Base-by-base conservation (phyloP, 129 eudicot species). In the Flaveria linearis region DNA sequence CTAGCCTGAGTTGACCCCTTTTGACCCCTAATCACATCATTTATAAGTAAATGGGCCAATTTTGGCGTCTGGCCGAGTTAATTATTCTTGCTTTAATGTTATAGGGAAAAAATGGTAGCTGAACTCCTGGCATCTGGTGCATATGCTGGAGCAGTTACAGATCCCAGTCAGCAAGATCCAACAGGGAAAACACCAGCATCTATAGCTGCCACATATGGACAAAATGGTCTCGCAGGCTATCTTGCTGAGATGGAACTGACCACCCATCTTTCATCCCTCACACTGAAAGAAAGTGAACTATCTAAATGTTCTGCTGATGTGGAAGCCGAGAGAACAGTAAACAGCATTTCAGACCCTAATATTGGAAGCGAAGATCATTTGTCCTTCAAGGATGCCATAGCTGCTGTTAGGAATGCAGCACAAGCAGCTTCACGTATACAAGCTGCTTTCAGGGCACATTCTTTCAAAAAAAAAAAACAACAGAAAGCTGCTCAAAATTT, bases 371-470 rank as follows among this genome's bases (percentile, higher is more conserved):
- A 84, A 77, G 96, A 91, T 79, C 68, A 65, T 1, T 71, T 62
- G 63, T 88, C 88, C 67, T 87, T 91, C 62, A 86, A 83, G 66
- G 81, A 83, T 42, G 76, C 89, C 36, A 77, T 95, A 26, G 96
- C 93, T 55, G 97, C 96, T 26, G 96, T 87, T 55, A 81, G 99
- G 49, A 95, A 91, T 77, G 86, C 97, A 62, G 77, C 97, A 75
- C 96, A 91, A 83, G 99, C 99, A 50, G 99, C 99, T 83, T 94
- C 99, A 0, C 93, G 96, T 9, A 91, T 95, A 78, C 99, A 95
- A 77, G 85, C 94, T 68, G 99, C 99, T 56, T 91, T 95, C 74
- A 92, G 99, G 73, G 96, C 94, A 28, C 99, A 91, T 86, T 95
- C 99, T 69, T 95, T 95, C 73, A 80, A 88, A 83, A 89, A 76